Evolutionary conservation across 1,139 yeast genomes (phyloP).

Genomic region (Kazachstania sp.): DNA sequence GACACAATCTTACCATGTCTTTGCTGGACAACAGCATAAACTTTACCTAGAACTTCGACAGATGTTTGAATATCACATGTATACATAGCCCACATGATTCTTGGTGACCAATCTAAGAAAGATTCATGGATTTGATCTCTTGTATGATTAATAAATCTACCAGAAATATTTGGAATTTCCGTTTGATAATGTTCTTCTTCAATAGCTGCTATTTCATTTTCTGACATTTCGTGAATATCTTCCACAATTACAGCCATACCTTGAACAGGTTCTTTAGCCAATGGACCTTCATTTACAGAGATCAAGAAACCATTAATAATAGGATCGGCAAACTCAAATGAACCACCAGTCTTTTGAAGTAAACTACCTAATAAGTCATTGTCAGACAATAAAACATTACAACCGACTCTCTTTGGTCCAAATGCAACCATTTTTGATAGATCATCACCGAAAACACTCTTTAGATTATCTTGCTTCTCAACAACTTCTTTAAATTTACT

Average conservation of each 20-base stretch:
- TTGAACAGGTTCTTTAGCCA: constrained; percentile 80
- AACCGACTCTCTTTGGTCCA: constrained; percentile 73
- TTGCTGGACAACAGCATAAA: constrained; percentile 86
- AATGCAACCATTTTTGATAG: constrained; percentile 50
- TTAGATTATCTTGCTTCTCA: constrained; percentile 25
- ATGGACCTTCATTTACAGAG: constrained; percentile 78
- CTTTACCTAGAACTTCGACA: constrained; percentile 89
- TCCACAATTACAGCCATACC: constrained; percentile 58
- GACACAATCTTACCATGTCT: constrained; percentile 78
- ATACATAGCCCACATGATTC: constrained; percentile 86
- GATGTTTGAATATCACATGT: constrained; percentile 93
- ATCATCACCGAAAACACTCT: constrained; percentile 19
- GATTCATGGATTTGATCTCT: constrained; percentile 66
- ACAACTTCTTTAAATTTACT: constrained; percentile 33
- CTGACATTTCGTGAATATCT: constrained; percentile 32
- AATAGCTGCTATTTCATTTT: constrained; percentile 28
- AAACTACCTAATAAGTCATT: constrained; percentile 32
- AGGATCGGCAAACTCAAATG: constrained; percentile 53
- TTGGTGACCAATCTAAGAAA: constrained; percentile 73
- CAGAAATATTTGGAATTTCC: constrained; percentile 40
- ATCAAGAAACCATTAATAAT: constrained; percentile 78
- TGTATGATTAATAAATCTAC: constrained; percentile 65
- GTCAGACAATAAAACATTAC: constrained; percentile 61
- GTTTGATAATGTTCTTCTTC: constrained; percentile 28
- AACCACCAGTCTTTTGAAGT: constrained; percentile 12